Base-by-base conservation (phyloP, 331 rosid species). In the Cucumis variabilis region DNA sequence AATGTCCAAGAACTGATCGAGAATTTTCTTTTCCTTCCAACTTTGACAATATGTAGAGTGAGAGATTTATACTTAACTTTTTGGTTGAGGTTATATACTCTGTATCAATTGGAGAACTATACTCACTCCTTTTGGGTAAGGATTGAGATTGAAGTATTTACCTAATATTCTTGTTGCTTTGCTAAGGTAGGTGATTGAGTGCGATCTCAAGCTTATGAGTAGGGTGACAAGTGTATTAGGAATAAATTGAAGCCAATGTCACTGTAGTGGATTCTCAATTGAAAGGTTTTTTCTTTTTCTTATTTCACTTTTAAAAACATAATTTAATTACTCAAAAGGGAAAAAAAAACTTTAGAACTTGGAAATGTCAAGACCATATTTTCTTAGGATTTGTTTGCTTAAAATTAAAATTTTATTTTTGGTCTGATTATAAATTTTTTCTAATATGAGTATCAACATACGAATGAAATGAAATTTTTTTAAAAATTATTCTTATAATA, bases 241-340 rank as follows among this genome's bases (percentile, higher is more conserved):
- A 77, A 48, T 77, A 77, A 77, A 23, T 48, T 48, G n/a, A 50
- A 50, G 83, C 3, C 83, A 50, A 48, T 77, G 8, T 77, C 83
- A 48, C 30, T 2, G 41, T 46, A 50, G 21, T 23, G 62, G 82
- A 46, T 76, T 76, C 62, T 33, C 33, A 46, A 23, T 24, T 74
- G 53, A 74, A 74, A 74, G 80, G 28, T 74, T 15, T 41, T 74
- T 37, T 44, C 6, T 7, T 44, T 44, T 37, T 37, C 44, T 37
- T 37, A 2, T 12, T 74, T 41, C 25, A 72, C 11, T 30, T 30
- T 71, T 33, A 19, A 9, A 33, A 30, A 30, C 7, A 60, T 15
- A 33, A 30, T 15, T 33, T 3, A 30, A 71, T 28, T 19, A 33
- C 11, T 69, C 63, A 58, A 6, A 58, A 58, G 16, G 16, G 16